Evolutionary conservation across 73 alveolate genomes (phyloP), one percentile per base, ranked within the genome.

Genomic region (Tetrahymena thermophila): DNA sequence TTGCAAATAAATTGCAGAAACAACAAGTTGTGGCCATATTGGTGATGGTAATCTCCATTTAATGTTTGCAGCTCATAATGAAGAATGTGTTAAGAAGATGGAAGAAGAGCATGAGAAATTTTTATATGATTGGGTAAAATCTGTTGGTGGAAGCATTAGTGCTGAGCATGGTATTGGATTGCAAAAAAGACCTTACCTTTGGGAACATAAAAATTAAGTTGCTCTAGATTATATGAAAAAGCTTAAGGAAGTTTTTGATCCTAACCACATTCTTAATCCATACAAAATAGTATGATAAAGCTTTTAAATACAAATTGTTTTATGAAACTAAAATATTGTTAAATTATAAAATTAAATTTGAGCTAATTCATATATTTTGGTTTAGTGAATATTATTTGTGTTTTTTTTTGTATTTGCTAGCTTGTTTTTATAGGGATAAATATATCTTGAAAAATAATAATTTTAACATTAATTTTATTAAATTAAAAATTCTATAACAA

Each of bases 121-220:
- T 16, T 23, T 95, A 10, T 50, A 85, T 34, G 94, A 58, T 35
- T 89, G 93, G 35, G 95, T 93, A 19, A 85, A 44, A 89, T 89
- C 93, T 42, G 17, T 43, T 16, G 95, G 95, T 50, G 97, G 97
- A 35, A 38, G 94, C 6, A 95, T 95, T 3, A 95, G 97, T 95
- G 97, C 97, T 31, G 97, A 95, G 89, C 97, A 95, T 95, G 97
- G 97, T 0, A 95, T 95, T 23, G 97, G 97, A 10, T 44, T 50
- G 35, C 85, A 89, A 28, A 95, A 95, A 35, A 89, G 94, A 50
- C 89, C 89, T n/a, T 71, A 71, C 23, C 89, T 71, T 31, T 71
- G 89, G 89, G 89, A 71, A 11, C 89, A 71, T 71, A 71, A 71
- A 31, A 71, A 71, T 21, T 71, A 44, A 57, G 94, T 50, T 34